Percentiles rank a stretch among this genome's conserved stretches.
These are phyloP conservation scores for Lichtheimia corymbifera DNA, from an alignment of 371 early-diverging fungal genomes.

Conservation along the genomic window DNA sequence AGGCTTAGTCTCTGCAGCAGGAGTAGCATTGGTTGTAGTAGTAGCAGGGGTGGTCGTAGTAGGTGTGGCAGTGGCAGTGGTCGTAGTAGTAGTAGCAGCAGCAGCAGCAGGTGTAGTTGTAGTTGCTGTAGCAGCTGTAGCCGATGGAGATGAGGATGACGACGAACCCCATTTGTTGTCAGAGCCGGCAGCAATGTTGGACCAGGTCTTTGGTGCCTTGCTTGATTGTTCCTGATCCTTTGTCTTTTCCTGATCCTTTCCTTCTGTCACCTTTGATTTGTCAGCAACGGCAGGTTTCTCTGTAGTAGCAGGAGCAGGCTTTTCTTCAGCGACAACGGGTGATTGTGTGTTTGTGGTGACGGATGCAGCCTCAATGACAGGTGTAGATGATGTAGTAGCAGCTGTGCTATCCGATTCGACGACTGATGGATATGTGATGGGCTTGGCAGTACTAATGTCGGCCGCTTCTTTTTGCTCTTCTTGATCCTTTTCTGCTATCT, in stretches of 20 bases:
- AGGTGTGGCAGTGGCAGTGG: not conserved
- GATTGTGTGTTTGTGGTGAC: not conserved
- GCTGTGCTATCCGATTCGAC: slow-evolving; percentile 19
- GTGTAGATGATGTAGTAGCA: slow-evolving; percentile 20
- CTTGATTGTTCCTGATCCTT: slow-evolving; percentile 8
- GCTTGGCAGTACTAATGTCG: slow-evolving; percentile 2
- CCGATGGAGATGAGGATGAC: not conserved
- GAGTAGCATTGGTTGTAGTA: not conserved
- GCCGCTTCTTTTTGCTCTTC: slow-evolving; percentile 8
- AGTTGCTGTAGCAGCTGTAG: not conserved
- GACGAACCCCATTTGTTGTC: slow-evolving; percentile 6
- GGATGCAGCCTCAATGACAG: slow-evolving; percentile 7
- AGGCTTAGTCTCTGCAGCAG: not conserved
- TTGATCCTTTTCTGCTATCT: slow-evolving; percentile 1
- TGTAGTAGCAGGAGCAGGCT: slow-evolving; percentile 2
- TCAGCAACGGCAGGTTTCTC: not conserved
- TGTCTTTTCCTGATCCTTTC: slow-evolving; percentile 1
- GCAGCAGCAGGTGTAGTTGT: not conserved
- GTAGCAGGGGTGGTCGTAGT: not conserved
- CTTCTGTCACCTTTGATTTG: slow-evolving; percentile 6
- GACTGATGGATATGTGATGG: slow-evolving; percentile 1
- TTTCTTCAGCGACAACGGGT: not conserved
- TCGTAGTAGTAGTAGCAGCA: not conserved
- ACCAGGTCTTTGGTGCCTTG: slow-evolving; percentile 51
- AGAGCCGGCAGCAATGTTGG: slow-evolving; percentile 41